phyloP scores from a whole-genome alignment of 2,329 filamentous ascomycete species.

The Colletotrichum sidae region DNA sequence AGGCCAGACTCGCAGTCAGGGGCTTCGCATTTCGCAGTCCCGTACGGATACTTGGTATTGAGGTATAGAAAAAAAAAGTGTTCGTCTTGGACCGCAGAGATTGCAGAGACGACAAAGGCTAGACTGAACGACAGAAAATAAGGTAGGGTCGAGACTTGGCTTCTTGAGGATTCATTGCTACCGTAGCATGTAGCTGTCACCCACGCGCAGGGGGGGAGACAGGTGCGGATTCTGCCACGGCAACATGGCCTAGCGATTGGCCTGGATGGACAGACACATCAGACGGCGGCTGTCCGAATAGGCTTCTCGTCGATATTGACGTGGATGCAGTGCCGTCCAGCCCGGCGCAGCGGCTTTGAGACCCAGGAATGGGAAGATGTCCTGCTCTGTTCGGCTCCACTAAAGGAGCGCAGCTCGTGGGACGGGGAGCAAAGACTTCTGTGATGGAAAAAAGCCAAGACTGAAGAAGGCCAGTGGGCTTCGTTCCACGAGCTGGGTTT shows the following conservation, averaged over 20 bases:
- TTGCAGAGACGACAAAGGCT: too few species aligned
- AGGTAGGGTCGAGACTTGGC: not conserved
- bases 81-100: too few species aligned
- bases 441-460: not conserved
- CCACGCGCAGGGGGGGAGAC: not conserved
- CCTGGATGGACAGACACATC: not conserved
- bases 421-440: too few species aligned
- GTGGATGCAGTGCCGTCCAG: conserved; percentile 18
- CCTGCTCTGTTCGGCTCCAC: conserved; percentile 3
- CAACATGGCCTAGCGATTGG: conserved; percentile 3
- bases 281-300: conserved; percentile 21
- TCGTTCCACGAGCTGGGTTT: not conserved
- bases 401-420: conserved; percentile 29
- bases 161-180: not conserved
- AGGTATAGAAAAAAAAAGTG: too few species aligned
- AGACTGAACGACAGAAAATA: too few species aligned
- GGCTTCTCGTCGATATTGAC: conserved; percentile 23
- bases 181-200: too few species aligned
- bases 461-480: conserved; percentile 19
- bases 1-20: too few species aligned
- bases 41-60: too few species aligned
- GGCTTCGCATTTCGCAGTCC: too few species aligned
- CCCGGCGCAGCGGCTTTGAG: conserved; percentile 28
- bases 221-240: not conserved
- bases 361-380: conserved; percentile 19